Base-by-base conservation (phyloP, 2,329 filamentous ascomycete genomes). In the Trichoderma simmonsii region DNA sequence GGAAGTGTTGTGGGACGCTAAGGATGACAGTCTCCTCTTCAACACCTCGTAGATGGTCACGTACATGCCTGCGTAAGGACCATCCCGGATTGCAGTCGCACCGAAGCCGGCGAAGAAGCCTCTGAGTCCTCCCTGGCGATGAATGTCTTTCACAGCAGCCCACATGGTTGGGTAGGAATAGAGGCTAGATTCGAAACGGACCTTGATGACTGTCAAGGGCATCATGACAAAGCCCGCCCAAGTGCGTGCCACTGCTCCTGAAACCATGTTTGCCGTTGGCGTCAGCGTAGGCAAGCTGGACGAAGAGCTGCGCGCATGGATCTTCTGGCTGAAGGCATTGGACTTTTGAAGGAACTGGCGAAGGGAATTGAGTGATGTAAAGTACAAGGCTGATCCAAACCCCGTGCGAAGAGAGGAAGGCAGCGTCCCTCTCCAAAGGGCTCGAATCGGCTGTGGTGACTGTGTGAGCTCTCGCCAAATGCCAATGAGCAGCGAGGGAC, bases 81-180 rank as follows among this genome's bases (percentile, higher is more conserved):
- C 96, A 81, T 99, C 96, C 60, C 96, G 88, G 32, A 97, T 89
- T 0, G 96, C 94, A 0, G 96, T 99, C 1, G 95, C 96, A 56
- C 96, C 96, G 78, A 97, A 97, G 1, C 96, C 96, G 0, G 93
- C 90, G 78, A 98, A 98, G 82, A 99, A 97, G 0, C 95, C 96
- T 34, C 91, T 89, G 4, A 93, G 71, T 0, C 96, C 95, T 76
- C 95, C 91, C 0, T 85, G 88, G 8, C 86, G 85, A 67, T 91
- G 83, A 32, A 98, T 98, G 76, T 96, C 93, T 39, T 84, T 85
- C 1, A 88, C 90, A 0, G 96, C 96, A 48, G 89, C 86, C 54
- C 87, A 82, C 28, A 98, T 85, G 1, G 93, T 95, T 28, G 87
- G 87, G 83, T 98, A 98, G 3, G 89, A 84, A 83, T 98, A 99